Evolutionary conservation across 805 yeast species (phyloP).

Genomic region (Candida boleticola): DNA sequence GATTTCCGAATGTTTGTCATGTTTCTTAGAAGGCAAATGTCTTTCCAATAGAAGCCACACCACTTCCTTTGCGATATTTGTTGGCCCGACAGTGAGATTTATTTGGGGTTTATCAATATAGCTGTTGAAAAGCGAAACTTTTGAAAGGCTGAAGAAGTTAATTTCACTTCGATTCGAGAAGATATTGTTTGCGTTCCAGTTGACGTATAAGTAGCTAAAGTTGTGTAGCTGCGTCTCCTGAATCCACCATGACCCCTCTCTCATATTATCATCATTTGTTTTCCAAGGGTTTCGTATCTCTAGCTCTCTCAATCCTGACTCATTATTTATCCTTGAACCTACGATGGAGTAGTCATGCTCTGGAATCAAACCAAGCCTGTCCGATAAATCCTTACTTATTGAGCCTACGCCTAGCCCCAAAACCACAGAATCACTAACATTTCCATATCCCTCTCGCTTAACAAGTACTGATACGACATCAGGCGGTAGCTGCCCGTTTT

Average conservation of each 20-base stretch:
- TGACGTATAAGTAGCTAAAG: constrained; percentile 57
- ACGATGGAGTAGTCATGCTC: constrained; percentile 72
- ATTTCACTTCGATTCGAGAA: constrained; percentile 22
- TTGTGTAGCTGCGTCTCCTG: constrained; percentile 21
- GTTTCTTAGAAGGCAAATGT: constrained; percentile 30
- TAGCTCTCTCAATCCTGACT: constrained; percentile 22
- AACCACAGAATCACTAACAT: constrained; percentile 39
- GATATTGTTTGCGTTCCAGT: constrained; percentile 52
- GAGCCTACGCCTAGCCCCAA: constrained; percentile 71
- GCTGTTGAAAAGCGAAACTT: constrained; percentile 6
- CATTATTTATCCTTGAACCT: constrained; percentile 23
- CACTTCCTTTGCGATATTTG: constrained; percentile 25
- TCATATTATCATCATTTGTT: constrained; percentile 11
- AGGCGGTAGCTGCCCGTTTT: constrained; percentile 32
- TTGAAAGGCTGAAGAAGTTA: constrained; percentile 19
- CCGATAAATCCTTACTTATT: constrained; percentile 31
- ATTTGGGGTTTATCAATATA: constrained; percentile 4
- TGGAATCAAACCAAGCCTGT: constrained; percentile 40
- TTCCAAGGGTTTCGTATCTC: constrained; percentile 41
- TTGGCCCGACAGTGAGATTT: not conserved
- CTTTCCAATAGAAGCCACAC: constrained; percentile 52
- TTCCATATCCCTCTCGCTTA: constrained; percentile 5
- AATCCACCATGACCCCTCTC: constrained; percentile 16
- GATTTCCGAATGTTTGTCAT: constrained; percentile 6
- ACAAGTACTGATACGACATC: constrained; percentile 16